Evolutionary conservation across 2,329 filamentous ascomycete species (phyloP).

Genomic region (Thelonectria rubi): DNA sequence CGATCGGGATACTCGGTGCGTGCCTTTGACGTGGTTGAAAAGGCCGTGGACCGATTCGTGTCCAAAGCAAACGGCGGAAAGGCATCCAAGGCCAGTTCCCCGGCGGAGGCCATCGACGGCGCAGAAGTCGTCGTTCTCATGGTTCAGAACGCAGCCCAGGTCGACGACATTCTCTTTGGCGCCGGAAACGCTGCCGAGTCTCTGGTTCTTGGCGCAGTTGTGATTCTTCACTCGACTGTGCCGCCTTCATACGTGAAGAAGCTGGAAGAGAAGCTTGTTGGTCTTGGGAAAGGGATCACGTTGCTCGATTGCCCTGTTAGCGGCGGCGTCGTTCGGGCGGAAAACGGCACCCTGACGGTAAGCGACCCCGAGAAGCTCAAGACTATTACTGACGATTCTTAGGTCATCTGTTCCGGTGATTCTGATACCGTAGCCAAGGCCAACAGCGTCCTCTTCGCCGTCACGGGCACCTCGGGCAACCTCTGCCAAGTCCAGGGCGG

Average conservation of each 20-base stretch:
- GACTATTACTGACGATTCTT: background rate
- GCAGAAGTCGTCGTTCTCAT: conserved; percentile 48
- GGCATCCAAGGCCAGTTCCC: conserved; percentile 37
- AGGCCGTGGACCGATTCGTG: conserved; percentile 44
- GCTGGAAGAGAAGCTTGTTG: conserved; percentile 34
- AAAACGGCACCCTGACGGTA: conserved; percentile 48
- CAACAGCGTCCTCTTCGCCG: conserved; percentile 42
- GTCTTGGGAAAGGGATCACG: conserved; percentile 39
- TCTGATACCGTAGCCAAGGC: conserved; percentile 35
- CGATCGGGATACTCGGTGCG: conserved; percentile 45
- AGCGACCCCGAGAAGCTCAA: background rate
- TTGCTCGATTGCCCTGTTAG: conserved; percentile 51
- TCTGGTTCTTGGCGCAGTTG: conserved; percentile 41
- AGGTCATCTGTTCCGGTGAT: conserved; percentile 48
- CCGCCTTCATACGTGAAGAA: conserved; percentile 44
- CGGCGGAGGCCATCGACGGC: conserved; percentile 41
- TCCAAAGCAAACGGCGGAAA: conserved; percentile 31
- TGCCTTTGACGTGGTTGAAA: conserved; percentile 46
- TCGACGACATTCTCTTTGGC: conserved; percentile 46
- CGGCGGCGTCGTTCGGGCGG: conserved; percentile 49
- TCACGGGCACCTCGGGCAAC: conserved; percentile 45
- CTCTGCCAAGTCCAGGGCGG: conserved; percentile 60
- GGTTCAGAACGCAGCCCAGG: conserved; percentile 49
- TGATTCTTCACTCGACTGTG: conserved; percentile 29
- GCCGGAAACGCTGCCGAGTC: conserved; percentile 40